Evolutionary conservation across 768 basidiomycete species (phyloP).

Genomic region (Hemileccinum rubropunctum): DNA sequence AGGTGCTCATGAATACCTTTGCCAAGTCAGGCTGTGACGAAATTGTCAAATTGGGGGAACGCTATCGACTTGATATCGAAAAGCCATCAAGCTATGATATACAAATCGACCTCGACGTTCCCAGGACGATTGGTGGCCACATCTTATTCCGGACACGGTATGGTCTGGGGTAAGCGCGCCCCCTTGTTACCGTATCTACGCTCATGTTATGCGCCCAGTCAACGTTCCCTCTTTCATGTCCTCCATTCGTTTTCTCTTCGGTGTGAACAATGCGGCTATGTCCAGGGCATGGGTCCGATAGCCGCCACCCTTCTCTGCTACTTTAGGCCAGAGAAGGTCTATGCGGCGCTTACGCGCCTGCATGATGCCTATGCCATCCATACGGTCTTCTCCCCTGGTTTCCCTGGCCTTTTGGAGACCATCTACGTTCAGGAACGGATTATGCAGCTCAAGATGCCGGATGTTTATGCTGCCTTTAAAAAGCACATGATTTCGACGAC

Average conservation of each 20-base stretch:
- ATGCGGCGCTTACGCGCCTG: slow-evolving; percentile 79
- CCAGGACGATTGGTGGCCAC: slow-evolving; percentile 92
- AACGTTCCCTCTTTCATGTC: slow-evolving; percentile 93
- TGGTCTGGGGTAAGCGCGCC: slow-evolving; percentile 78
- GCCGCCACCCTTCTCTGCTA: slow-evolving; percentile 94
- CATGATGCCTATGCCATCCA: slow-evolving; percentile 90
- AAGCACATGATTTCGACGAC: slow-evolving; percentile 90
- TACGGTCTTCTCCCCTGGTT: slow-evolving; percentile 86
- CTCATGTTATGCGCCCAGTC: slow-evolving; percentile 45
- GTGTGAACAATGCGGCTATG: slow-evolving; percentile 90
- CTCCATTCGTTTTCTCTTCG: slow-evolving; percentile 86
- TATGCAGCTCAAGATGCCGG: slow-evolving; percentile 84
- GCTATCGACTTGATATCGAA: slow-evolving; percentile 66
- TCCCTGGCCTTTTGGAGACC: slow-evolving; percentile 92
- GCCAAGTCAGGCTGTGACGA: slow-evolving; percentile 46
- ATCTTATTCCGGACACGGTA: slow-evolving; percentile 94
- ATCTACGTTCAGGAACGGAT: slow-evolving; percentile 95
- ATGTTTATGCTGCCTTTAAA: slow-evolving; percentile 81
- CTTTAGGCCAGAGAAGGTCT: slow-evolving; percentile 86
- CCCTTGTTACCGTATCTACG: background rate
- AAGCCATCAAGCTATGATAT: slow-evolving; percentile 88
- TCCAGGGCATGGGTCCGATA: slow-evolving; percentile 98
- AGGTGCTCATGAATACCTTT: slow-evolving; percentile 63
- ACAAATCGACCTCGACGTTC: slow-evolving; percentile 97
- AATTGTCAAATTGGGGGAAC: slow-evolving; percentile 40